These are phyloP conservation scores for Cercospora canescens DNA, from an alignment of 2,329 filamentous ascomycete species.

Conservation along the genomic window DNA sequence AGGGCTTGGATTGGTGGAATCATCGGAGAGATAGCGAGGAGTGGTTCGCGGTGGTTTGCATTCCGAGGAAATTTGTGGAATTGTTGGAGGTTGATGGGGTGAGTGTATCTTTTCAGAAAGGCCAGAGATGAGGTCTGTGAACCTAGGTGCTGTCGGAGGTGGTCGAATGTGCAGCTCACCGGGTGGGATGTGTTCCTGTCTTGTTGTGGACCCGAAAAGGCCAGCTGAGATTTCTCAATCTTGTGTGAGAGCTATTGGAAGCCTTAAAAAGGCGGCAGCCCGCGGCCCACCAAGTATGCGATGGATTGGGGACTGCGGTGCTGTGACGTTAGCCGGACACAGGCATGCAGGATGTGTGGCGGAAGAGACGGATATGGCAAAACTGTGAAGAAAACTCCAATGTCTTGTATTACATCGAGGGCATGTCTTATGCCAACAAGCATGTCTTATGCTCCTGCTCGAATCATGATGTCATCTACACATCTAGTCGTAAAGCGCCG, in stretches of 20 bases:
- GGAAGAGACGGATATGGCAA: background rate
- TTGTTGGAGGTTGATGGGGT: conserved; percentile 3
- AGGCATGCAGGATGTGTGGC: background rate
- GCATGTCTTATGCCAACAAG: background rate
- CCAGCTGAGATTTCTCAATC: too few relatives aligned
- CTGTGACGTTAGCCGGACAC: background rate
- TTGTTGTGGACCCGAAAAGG: too few relatives aligned
- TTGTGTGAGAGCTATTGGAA: too few relatives aligned
- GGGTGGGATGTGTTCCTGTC: too few relatives aligned
- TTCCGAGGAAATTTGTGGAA: conserved; percentile 5
- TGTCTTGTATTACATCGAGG: background rate
- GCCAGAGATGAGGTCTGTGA: background rate
- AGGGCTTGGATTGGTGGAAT: conserved; percentile 11
- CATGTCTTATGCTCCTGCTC: background rate
- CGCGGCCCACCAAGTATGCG: background rate
- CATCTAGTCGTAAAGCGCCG: conserved; percentile 6
- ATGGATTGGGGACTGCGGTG: background rate
- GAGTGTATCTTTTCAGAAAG: background rate
- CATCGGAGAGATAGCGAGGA: conserved; percentile 3
- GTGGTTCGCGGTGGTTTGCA: conserved; percentile 10
- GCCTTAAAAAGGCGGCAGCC: too few relatives aligned
- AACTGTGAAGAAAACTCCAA: background rate
- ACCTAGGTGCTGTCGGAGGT: too few relatives aligned
- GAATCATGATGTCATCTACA: conserved; percentile 6
- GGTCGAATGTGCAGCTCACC: too few relatives aligned